A percentile compares a stretch with the other conserved stretches of the same genome.
Evolutionary conservation across 2,329 filamentous ascomycete genomes (phyloP).

Genomic region (Aspergillus texensis): DNA sequence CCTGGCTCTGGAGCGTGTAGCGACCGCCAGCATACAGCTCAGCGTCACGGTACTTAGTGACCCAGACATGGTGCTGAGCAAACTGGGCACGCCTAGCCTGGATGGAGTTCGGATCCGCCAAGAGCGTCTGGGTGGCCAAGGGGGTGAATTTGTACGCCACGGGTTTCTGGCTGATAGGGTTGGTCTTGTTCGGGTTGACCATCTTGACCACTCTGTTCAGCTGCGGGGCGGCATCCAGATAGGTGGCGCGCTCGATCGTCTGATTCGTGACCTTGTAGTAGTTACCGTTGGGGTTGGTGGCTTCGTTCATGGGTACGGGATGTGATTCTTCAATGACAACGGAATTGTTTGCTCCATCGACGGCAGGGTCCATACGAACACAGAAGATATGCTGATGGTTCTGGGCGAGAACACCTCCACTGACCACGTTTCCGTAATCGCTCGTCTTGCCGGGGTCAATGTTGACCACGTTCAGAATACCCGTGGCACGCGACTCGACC

Average conservation of each 20-base stretch:
- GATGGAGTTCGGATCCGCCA: constrained; percentile 57
- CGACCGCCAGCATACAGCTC: constrained; percentile 58
- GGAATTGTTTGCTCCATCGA: constrained; percentile 59
- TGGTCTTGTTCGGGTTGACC: constrained; percentile 55
- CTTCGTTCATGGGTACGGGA: constrained; percentile 57
- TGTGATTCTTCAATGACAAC: constrained; percentile 60
- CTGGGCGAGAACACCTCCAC: constrained; percentile 66
- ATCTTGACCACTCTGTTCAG: constrained; percentile 60
- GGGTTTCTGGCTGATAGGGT: constrained; percentile 56
- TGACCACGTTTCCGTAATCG: constrained; percentile 67
- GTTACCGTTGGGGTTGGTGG: constrained; percentile 56
- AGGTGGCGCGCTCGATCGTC: constrained; percentile 50
- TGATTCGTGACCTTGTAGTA: constrained; percentile 54
- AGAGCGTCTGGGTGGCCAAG: constrained; percentile 59
- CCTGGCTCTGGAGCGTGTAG: constrained; percentile 56
- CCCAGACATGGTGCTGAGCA: constrained; percentile 58
- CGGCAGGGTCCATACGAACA: constrained; percentile 63
- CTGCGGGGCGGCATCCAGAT: constrained; percentile 48
- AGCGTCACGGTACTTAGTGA: constrained; percentile 55
- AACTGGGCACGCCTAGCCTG: constrained; percentile 57
- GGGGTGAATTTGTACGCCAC: constrained; percentile 61
- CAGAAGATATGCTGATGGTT: constrained; percentile 78
- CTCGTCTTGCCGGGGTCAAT: constrained; percentile 63
- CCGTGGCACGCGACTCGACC: constrained; percentile 70
- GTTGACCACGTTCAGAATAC: constrained; percentile 66